phyloP scores from a whole-genome alignment of 2,329 filamentous ascomycete genomes.

The Chaetothyriales sp. region DNA sequence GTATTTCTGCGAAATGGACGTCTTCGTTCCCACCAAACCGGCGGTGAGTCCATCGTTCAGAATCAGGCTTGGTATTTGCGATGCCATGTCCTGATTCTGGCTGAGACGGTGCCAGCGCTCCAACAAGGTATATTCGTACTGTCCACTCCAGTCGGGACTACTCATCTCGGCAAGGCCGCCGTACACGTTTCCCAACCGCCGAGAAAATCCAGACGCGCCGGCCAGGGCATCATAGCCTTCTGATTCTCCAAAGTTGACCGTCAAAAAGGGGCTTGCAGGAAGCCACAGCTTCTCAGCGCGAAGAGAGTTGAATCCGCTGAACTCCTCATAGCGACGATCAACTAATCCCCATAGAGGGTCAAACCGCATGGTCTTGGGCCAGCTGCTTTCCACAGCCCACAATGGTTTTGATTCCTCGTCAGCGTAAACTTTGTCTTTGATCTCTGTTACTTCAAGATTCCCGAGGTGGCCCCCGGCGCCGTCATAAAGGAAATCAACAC shows the following conservation, averaged over 20 bases:
- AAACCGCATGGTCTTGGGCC: slow-evolving; percentile 2
- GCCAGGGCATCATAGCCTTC: slow-evolving; percentile 5
- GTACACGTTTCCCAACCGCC: slow-evolving; percentile 4
- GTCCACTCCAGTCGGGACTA: slow-evolving; percentile 24
- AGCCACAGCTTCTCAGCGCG: slow-evolving; percentile 6
- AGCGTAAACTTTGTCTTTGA: slow-evolving; percentile 27
- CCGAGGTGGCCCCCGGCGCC: slow-evolving; percentile 10
- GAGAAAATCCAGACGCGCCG: slow-evolving; percentile 2
- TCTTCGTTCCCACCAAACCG: slow-evolving; percentile 6
- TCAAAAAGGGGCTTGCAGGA: slow-evolving; percentile 1
- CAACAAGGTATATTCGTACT: slow-evolving; percentile 28
- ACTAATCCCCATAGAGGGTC: slow-evolving; percentile 7
- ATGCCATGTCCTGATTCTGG: slow-evolving; percentile 16
- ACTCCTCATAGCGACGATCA: slow-evolving; percentile 3
- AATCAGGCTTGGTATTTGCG: slow-evolving; percentile 30
- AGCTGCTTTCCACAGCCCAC: slow-evolving; percentile 27
- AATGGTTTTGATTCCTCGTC: slow-evolving; percentile 20
- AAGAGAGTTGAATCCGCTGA: slow-evolving; percentile 3
- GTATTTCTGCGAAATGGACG: slow-evolving; percentile 5
- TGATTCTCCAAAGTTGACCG: slow-evolving; percentile 2
- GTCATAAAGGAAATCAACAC: slow-evolving; percentile 31
- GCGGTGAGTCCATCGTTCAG: slow-evolving; percentile 28
- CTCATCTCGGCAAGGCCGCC: not conserved
- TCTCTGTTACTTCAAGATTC: slow-evolving; percentile 22
- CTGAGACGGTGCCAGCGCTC: slow-evolving; percentile 29